These are phyloP conservation scores for Metschnikowia henanensis DNA, from an alignment of 805 yeast species.

Conservation along the genomic window DNA sequence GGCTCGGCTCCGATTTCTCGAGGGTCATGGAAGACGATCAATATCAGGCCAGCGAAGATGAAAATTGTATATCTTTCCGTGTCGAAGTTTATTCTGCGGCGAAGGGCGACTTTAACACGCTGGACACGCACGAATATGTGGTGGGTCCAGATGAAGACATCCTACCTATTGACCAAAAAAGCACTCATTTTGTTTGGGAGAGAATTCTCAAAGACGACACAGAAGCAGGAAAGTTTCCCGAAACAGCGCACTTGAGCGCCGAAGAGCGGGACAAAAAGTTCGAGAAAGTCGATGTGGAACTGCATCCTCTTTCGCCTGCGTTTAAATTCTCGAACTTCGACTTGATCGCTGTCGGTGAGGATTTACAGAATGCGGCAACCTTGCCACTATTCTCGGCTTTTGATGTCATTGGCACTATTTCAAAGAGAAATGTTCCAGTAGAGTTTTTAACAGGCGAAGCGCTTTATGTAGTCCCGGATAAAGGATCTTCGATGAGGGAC, in stretches of 20 bases:
- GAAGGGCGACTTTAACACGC: constrained; percentile 35
- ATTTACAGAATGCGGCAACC: constrained; percentile 43
- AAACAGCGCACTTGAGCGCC: constrained; percentile 1
- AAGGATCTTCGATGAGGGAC: constrained; percentile 34
- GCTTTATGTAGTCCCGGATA: constrained; percentile 48
- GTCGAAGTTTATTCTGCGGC: constrained; percentile 66
- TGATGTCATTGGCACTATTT: constrained; percentile 64
- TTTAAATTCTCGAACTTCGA: constrained; percentile 62
- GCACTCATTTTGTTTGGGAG: constrained; percentile 28
- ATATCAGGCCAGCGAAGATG: constrained; percentile 14
- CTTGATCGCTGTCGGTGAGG: constrained; percentile 45
- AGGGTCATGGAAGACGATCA: constrained; percentile 4
- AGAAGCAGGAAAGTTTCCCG: constrained; percentile 7
- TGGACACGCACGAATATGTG: constrained; percentile 36
- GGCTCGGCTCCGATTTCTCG: constrained; percentile 45
- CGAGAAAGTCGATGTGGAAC: constrained; percentile 31
- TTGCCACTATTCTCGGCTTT: constrained; percentile 52
- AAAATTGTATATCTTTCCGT: constrained; percentile 34
- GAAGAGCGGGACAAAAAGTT: constrained; percentile 19
- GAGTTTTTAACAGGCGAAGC: constrained; percentile 63
- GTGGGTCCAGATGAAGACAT: constrained; percentile 21
- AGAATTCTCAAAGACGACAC: constrained; percentile 12
- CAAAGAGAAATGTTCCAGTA: constrained; percentile 47
- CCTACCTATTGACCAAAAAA: constrained; percentile 21
- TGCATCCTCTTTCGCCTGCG: constrained; percentile 52